Evolutionary conservation across 345 rosid genomes (phyloP).

Genomic region (Boechera stricta): DNA sequence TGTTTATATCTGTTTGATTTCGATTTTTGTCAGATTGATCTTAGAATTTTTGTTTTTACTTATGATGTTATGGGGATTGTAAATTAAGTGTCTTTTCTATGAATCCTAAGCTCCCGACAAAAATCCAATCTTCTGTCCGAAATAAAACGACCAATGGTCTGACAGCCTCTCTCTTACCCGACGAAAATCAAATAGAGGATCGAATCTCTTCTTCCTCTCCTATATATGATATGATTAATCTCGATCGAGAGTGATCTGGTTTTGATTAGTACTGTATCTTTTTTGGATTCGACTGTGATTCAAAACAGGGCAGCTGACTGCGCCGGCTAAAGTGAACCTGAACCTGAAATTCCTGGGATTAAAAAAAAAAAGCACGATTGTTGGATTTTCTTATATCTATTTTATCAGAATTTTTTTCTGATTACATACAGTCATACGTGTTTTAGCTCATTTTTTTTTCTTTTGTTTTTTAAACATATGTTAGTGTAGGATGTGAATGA

Average conservation of each 20-base stretch:
- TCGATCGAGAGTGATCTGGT: neutral
- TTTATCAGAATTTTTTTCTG: neutral
- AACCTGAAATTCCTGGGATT: neutral
- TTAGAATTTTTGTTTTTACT: neutral
- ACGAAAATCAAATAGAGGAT: neutral
- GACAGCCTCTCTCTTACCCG: neutral
- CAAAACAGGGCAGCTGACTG: neutral
- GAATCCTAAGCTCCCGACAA: neutral
- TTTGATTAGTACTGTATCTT: neutral
- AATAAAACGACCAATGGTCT: neutral
- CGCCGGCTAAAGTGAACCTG: neutral
- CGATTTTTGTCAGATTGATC: neutral
- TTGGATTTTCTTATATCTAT: neutral
- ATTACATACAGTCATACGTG: no score
- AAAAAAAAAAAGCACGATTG: neutral
- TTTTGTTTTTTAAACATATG: no score
- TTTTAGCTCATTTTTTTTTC: neutral
- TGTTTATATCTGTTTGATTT: slow-evolving; percentile 34
- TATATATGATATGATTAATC: neutral
- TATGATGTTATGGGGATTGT: no score
- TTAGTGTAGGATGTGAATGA: no score
- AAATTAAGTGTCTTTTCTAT: neutral
- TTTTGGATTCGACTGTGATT: neutral
- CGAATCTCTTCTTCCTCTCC: neutral
- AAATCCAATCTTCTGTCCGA: neutral